These are phyloP conservation scores for Lactarius sanguifluus DNA, from an alignment of 768 basidiomycete species.

Conservation along the genomic window DNA sequence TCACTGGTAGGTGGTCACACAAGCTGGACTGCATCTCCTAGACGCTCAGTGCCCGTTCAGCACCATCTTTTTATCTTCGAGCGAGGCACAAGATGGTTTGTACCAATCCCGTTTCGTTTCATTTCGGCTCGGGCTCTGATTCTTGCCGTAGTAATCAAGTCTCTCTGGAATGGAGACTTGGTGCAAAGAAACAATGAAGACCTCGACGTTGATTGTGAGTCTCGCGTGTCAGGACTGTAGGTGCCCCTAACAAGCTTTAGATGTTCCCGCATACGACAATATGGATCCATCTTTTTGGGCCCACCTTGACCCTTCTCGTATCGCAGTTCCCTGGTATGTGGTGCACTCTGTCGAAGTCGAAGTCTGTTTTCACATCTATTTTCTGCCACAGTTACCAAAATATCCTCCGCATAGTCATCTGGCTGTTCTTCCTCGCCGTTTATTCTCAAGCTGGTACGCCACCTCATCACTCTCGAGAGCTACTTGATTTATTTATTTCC, in stretches of 20 bases:
- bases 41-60: conserved; percentile 38
- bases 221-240: background rate
- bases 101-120: conserved; percentile 10
- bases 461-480: background rate
- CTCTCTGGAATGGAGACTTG: conserved; percentile 80
- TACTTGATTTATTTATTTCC: conserved; percentile 14
- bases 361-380: background rate
- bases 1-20: conserved; percentile 57
- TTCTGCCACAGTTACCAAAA: conserved; percentile 70
- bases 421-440: conserved; percentile 73
- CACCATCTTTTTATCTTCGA: conserved; percentile 81
- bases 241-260: conserved; percentile 40
- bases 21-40: conserved; percentile 7
- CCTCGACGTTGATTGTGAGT: conserved; percentile 75
- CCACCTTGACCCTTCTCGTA: conserved; percentile 71
- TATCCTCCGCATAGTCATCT: conserved; percentile 70
- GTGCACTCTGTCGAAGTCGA: background rate
- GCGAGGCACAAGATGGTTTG: conserved; percentile 78
- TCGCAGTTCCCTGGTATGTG: conserved; percentile 72
- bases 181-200: conserved; percentile 75
- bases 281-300: conserved; percentile 59
- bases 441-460: conserved; percentile 81
- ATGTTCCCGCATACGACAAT: conserved; percentile 62
- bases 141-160: conserved; percentile 59
- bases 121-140: conserved; percentile 9